Base-by-base conservation (phyloP, 495 filamentous ascomycete genomes). In the Acidomyces sp. region DNA sequence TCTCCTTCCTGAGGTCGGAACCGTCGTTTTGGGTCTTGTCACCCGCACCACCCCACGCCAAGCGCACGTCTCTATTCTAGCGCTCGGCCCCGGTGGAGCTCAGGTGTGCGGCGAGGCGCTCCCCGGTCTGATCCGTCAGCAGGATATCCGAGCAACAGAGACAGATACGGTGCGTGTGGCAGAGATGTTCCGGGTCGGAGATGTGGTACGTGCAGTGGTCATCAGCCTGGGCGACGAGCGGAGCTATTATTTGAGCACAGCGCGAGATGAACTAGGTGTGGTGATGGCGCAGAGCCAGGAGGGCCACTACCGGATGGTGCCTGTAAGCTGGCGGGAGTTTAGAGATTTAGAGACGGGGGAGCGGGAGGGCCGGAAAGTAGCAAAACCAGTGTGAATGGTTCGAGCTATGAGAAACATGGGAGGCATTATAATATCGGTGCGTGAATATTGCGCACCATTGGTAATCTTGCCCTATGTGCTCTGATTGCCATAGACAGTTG, bases 311-410 rank as follows among this genome's bases (percentile, higher is more conserved):
- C 70, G 75, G 57, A 88, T 96, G 81, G 78, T 78, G 51, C 88
- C 90, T 10, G 71, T 92, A 20, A 92, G 77, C 58, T 97, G 90
- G 90, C 85, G 81, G 66, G 86, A 96, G 58, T 88, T 93, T 63
- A 70, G 69, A 42, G 86, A 93, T 63, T 75, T 80, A 6, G 70
- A 72, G 37, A 93, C 81, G n/a, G 87, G 85, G 7, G 37, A 62
- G 35, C 72, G 66, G 43, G 90, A 97, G 69, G 62, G 59, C 48
- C 77, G 90, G 60, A 97, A 97, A 66, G 88, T 95, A 45, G 90
- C 88, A 18, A 82, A 90, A 59, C 90, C 88, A n/a, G n/a, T n/a
- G n/a, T n/a, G n/a, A n/a, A n/a, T n/a, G n/a, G n/a, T n/a, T n/a
- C n/a, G n/a, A n/a, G n/a, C n/a, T n/a, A n/a, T n/a, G n/a, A n/a